Evolutionary conservation across 768 basidiomycete genomes (phyloP), one percentile per base, ranked within the genome.

Genomic region (Artomyces pyxidatus): DNA sequence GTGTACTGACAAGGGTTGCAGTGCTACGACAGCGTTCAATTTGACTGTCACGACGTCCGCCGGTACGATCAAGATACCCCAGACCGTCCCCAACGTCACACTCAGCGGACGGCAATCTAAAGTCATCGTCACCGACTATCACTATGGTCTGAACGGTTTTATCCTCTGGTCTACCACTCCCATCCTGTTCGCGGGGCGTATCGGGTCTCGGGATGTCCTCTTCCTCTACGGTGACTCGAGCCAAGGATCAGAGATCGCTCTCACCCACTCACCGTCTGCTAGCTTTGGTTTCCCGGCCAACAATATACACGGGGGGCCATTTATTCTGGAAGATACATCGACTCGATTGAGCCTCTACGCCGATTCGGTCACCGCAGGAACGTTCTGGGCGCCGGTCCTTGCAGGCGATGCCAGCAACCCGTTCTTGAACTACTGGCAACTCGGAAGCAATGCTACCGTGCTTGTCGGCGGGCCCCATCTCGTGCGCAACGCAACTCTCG

Each of bases 301-400:
- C 21, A 66, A 48, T 23, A 66, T 77, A 46, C 58, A 69, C 28
- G 82, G 81, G 4, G 53, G 50, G 9, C 65, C 85, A 4, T 67
- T 83, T 37, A 78, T 83, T 0, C 57, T 87, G 23, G 79, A 77
- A 70, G 85, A 88, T 53, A 81, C 83, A 0, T 68, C 75, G 38
- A 73, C 73, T 1, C 83, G 86, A 56, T 71, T 89, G 17, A 63
- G 92, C 23, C 65, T 90, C 11, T 88, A 72, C 57, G 76, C 78
- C 6, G 87, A 90, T 58, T 72, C 79, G 0, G 66, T 59, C 12
- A 84, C 83, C 0, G 81, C 83, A 3, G 76, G 73, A 26, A 83
- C 81, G 0, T 88, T 88, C 69, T 92, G 85, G 81, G 72, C 83
- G 4, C 90, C 90, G 1, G 72, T 77, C 16, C 70, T 90, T 37